These are phyloP conservation scores for Kazachstania sp. DNA, from an alignment of 1,139 yeast genomes.

Conservation along the genomic window DNA sequence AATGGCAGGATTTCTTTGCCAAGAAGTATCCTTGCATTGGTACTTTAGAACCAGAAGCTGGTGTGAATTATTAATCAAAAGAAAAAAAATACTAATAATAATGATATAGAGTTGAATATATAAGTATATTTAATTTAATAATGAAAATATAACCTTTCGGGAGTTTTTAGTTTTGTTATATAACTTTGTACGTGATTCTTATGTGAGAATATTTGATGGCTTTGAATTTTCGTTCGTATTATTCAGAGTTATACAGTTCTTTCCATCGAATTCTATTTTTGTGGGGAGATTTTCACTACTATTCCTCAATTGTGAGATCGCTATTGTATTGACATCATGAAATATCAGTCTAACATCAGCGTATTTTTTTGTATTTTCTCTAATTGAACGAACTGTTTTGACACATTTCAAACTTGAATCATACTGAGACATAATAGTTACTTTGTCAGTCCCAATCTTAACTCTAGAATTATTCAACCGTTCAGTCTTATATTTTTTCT, in stretches of 20 bases:
- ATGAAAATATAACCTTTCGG: not conserved
- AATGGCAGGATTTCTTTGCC: constrained; percentile 80
- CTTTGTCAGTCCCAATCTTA: not conserved
- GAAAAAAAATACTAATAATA: not conserved
- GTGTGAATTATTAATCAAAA: constrained; percentile 16
- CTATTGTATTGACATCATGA: constrained; percentile 25
- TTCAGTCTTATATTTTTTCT: constrained; percentile 24
- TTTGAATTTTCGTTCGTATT: constrained; percentile 5
- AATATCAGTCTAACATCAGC: constrained; percentile 28
- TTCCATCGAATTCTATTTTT: constrained; percentile 6
- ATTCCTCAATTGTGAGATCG: constrained; percentile 10
- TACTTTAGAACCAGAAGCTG: constrained; percentile 36
- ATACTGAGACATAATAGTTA: not conserved
- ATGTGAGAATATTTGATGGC: not conserved
- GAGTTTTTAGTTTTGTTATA: too few relatives aligned
- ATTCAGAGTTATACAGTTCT: constrained; percentile 1
- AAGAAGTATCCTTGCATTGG: constrained; percentile 72
- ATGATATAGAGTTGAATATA: not conserved
- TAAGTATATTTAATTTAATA: not conserved
- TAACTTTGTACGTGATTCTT: not conserved
- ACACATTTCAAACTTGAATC: constrained; percentile 15
- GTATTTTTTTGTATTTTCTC: constrained; percentile 16
- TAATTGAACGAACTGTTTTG: constrained; percentile 17
- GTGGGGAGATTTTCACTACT: constrained; percentile 4
- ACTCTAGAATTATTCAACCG: constrained; percentile 10